Conservation (phyloP, 345 rosid species). For the Geranium rotundifolium region DNA sequence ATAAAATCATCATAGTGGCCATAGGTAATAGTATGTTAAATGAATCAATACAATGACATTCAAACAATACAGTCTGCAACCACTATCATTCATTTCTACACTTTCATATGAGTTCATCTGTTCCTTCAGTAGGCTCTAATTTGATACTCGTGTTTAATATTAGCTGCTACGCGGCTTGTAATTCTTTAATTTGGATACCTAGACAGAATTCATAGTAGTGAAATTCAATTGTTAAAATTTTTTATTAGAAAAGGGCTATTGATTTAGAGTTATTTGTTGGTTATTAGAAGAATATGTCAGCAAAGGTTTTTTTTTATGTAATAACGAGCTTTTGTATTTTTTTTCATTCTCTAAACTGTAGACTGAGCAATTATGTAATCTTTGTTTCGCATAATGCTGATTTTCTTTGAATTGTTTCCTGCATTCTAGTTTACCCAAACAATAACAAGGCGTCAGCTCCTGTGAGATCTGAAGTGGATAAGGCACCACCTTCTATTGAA, state of each 20-base stretch:
- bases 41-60: too few relatives aligned
- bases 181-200: too few relatives aligned
- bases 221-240: background rate
- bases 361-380: background rate
- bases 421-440: conserved; percentile 43
- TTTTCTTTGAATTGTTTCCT: conserved; percentile 4
- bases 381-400: background rate
- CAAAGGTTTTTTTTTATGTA: too few relatives aligned
- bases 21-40: too few relatives aligned
- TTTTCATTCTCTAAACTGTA: background rate
- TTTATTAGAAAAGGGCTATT: background rate
- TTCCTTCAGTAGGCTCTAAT: too few relatives aligned
- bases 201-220: too few relatives aligned
- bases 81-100: too few relatives aligned
- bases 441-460: conserved; percentile 41
- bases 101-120: too few relatives aligned
- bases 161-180: too few relatives aligned
- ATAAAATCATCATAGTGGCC: too few relatives aligned
- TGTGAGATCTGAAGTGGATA: conserved; percentile 44
- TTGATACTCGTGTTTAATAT: too few relatives aligned
- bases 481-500: conserved; percentile 68
- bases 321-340: background rate
- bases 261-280: background rate
- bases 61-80: too few relatives aligned
- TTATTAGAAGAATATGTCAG: background rate